Conservation (phyloP, 2,329 filamentous ascomycete species). For the Clarireedia monteithiana region DNA sequence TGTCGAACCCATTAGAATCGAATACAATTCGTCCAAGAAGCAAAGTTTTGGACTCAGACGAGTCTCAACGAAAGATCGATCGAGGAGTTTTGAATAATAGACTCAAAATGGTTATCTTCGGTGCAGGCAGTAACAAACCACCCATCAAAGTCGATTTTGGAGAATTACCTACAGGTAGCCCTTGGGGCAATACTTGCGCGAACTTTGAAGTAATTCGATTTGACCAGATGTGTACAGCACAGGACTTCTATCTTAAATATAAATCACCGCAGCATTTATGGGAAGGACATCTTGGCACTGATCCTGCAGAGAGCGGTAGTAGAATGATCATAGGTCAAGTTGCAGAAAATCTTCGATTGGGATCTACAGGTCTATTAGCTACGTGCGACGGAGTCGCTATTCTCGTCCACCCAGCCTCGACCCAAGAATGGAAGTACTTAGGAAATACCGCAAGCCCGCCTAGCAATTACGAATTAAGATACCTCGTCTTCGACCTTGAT, state of each 20-base stretch:
- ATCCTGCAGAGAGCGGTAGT: conserved; percentile 6
- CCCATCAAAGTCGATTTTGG: neutral
- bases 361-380: conserved; percentile 18
- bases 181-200: neutral
- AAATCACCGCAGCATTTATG: conserved; percentile 4
- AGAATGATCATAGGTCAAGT: conserved; percentile 12
- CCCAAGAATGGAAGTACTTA: conserved; percentile 26
- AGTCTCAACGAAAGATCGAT: no score
- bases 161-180: neutral
- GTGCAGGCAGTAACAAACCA: neutral
- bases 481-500: conserved; percentile 18
- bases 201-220: conserved; percentile 10
- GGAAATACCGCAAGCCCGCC: conserved; percentile 7
- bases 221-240: conserved; percentile 19
- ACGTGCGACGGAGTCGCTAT: conserved; percentile 14
- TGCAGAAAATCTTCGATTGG: conserved; percentile 16
- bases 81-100: neutral
- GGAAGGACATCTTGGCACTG: conserved; percentile 13
- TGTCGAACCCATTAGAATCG: no score
- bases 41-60: neutral
- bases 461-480: conserved; percentile 15
- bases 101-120: neutral
- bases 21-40: neutral
- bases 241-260: conserved; percentile 20
- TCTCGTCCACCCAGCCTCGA: conserved; percentile 21